Evolutionary conservation across 1,139 yeast species (phyloP), one percentile per base, ranked within the genome.

Genomic region (Maudiozyma humilis): DNA sequence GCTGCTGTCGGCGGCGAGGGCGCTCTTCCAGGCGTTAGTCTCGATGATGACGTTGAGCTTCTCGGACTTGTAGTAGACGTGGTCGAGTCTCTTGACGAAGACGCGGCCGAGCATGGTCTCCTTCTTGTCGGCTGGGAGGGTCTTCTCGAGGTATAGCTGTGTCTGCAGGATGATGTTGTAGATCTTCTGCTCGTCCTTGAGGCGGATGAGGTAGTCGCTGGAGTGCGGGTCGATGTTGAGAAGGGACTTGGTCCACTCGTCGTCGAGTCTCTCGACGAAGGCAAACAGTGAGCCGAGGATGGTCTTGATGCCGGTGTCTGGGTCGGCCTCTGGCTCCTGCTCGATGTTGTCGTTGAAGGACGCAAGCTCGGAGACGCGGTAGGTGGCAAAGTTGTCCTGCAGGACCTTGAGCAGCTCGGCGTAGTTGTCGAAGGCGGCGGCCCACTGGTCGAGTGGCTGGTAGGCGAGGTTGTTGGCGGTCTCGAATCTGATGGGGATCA

Each of bases 141-240:
- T 74, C 30, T 71, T 62, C 66, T 91, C 97, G 60, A 84, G 73
- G 66, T 91, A 89, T 52, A 84, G 67, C 70, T 93, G 98, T 31
- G 88, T 79, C 61, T 95, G 79, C 47, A 91, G 75, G 52, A 91
- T 76, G 62, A 87, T 73, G 46, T 75, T 73, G 70, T 89, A 91
- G 46, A 91, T 73, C 39, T 70, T 70, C 51, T 80, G 74, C 69
- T 91, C 98, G 66, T 89, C 96, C 65, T 84, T 82, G 63, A 93
- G 76, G 64, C 97, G 78, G 55, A 83, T 88, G 54, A 91, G 78
- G 66, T 91, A 93, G 65, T 93, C 98, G 48, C 86, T 81, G 27
- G 97, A 85, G 64, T 91, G 97, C 42, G 96, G 96, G 64, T 91
- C 97, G 56, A 87, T 81, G 56, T 79, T 78, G 64, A 89, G 89